A percentile compares a stretch with the other conserved stretches of the same genome.
phyloP scores from a whole-genome alignment of 352 stramenopile species.

The Globisporangium takayamanum region DNA sequence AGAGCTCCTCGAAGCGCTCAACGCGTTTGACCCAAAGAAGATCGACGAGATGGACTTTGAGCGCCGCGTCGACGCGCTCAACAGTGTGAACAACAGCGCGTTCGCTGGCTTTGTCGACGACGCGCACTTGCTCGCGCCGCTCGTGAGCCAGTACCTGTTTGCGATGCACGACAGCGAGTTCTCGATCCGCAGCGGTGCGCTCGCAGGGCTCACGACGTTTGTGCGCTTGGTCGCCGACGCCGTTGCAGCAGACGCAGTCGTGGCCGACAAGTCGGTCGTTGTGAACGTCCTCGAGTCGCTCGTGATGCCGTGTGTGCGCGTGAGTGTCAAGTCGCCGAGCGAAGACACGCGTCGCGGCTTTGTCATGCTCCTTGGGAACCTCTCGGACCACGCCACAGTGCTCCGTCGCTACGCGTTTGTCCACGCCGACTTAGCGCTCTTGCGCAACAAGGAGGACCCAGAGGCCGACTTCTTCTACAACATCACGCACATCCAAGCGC shows the following conservation, averaged over 20 bases:
- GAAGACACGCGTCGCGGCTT: constrained; percentile 83
- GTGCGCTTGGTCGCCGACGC: constrained; percentile 33
- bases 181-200: constrained; percentile 69
- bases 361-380: constrained; percentile 67
- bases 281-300: constrained; percentile 81
- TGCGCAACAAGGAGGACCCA: constrained; percentile 78
- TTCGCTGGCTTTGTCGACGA: constrained; percentile 63
- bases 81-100: constrained; percentile 45
- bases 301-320: constrained; percentile 84
- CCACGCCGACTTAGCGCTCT: constrained; percentile 55
- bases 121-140: constrained; percentile 60
- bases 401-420: constrained; percentile 48
- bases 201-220: constrained; percentile 53
- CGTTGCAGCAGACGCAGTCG: constrained; percentile 12
- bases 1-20: constrained; percentile 46
- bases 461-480: constrained; percentile 99
- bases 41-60: constrained; percentile 86
- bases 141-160: constrained; percentile 73
- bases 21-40: constrained; percentile 71
- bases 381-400: constrained; percentile 41
- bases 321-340: constrained; percentile 66
- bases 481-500: constrained; percentile 97
- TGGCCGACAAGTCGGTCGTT: constrained; percentile 32
- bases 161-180: constrained; percentile 83
- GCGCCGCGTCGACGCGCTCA: constrained; percentile 67